Base-by-base conservation (phyloP, 768 basidiomycete genomes). In the Leccinum rimulosum region DNA sequence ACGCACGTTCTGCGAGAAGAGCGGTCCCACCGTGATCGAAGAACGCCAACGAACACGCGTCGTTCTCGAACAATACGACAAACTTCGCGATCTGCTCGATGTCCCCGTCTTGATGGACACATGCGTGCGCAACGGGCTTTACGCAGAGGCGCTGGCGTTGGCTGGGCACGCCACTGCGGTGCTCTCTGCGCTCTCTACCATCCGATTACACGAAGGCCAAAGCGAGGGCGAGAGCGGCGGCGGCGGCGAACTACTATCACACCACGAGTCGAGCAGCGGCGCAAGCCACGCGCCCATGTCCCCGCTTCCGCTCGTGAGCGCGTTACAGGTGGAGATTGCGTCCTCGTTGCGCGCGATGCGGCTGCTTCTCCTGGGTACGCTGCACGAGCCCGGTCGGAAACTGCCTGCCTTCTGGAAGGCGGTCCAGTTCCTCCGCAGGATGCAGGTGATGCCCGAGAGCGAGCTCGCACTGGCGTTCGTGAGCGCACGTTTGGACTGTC, bases 51-150 rank as follows among this genome's bases (percentile, higher is more conserved):
- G 88, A 62, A 92, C 92, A 0, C 80, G 85, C 33, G 79, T 91
- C 52, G 92, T 98, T n/a, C 83, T 94, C 59, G 95, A 98, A 66
- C 91, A 96, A 66, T 90, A 94, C 68, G 93, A 96, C 72, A 95
- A 95, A 73, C 82, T 98, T 60, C 82, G 90, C 63, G 95, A 98
- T 72, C 75, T 98, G 36, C 84, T 98, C 57, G 95, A 97, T 65
- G 83, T 95, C 51, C 94, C 96, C 9, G 79, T 90, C 53, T 82
- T 99, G 31, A 89, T 97, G 68, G 93, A 96, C 70, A 92, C 93
- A 1, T 98, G 94, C 69, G 90, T 97, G 14, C 84, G 94, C 40
- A 94, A 93, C 67, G 93, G 93, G 7, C 89, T 91, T 73, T 98
- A 95, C 76, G 81, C 86, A 55, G 97, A 98, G 70, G 95, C 95